phyloP scores from a whole-genome alignment of 2,329 filamentous ascomycete genomes.

The Ophiocordyceps sinensis region DNA sequence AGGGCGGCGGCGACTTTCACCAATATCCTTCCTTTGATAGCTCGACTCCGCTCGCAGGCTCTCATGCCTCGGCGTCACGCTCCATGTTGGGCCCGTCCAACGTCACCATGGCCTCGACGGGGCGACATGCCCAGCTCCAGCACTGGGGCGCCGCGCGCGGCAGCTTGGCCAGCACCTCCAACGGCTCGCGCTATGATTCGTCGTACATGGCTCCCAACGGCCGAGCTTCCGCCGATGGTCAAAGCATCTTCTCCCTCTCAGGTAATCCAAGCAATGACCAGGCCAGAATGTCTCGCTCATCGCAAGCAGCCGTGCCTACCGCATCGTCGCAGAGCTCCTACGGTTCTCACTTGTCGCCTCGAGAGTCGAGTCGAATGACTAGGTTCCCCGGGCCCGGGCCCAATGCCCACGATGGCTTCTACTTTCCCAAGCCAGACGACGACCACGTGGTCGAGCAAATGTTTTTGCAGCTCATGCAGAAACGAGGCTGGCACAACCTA shows the following conservation, averaged over 20 bases:
- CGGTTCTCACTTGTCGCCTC: conserved; percentile 23
- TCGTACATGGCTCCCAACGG: conserved; percentile 46
- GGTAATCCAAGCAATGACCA: conserved; percentile 23
- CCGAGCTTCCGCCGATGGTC: conserved; percentile 39
- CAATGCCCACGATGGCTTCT: conserved; percentile 33
- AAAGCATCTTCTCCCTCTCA: conserved; percentile 36
- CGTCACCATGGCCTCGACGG: conserved; percentile 57
- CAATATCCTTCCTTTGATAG: conserved; percentile 70
- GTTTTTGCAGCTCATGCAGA: conserved; percentile 90
- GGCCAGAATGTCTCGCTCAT: conserved; percentile 13
- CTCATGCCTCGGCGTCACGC: conserved; percentile 21
- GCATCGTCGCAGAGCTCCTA: conserved; percentile 36
- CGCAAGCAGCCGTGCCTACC: conserved; percentile 33
- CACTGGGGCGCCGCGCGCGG: conserved; percentile 51
- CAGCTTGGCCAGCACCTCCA: conserved; percentile 35
- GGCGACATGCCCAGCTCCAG: conserved; percentile 60
- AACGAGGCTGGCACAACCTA: conserved; percentile 92
- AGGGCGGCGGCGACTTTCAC: conserved; percentile 64
- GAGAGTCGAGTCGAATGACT: conserved; percentile 43
- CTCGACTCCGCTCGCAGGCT: conserved; percentile 23
- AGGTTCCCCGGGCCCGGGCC: conserved; percentile 28
- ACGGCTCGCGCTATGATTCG: conserved; percentile 47
- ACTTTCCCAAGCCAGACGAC: conserved; percentile 61
- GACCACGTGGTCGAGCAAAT: conserved; percentile 79
- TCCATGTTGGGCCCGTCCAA: conserved; percentile 22